These are phyloP conservation scores for Cryptococcus floricola DNA, from an alignment of 1,284 basidiomycete genomes.

Conservation along the genomic window DNA sequence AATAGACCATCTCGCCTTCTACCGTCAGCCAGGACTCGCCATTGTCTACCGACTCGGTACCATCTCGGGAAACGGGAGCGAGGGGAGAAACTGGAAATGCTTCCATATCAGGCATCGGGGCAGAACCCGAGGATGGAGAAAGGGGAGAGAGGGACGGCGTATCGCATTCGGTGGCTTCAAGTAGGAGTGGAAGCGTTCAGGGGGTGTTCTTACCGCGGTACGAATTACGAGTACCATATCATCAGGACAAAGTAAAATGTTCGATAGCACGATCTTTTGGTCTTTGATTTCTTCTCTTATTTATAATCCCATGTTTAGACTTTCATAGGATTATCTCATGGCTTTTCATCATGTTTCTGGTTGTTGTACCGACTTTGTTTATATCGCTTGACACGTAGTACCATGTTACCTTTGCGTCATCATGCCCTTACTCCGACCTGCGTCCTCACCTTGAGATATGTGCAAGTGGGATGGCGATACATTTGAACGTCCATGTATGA, in stretches of 20 bases:
- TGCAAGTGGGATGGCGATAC: too few relatives aligned
- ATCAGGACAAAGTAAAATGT: neutral
- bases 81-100: neutral
- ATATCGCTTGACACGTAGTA: too few relatives aligned
- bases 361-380: too few relatives aligned
- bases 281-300: neutral
- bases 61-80: neutral
- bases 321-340: neutral
- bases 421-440: too few relatives aligned
- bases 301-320: neutral
- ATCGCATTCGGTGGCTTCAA: neutral
- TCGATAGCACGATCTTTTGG: neutral
- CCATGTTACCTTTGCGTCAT: too few relatives aligned
- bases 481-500: too few relatives aligned
- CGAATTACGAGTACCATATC: neutral
- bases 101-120: neutral
- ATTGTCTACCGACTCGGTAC: too few relatives aligned
- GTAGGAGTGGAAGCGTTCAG: neutral
- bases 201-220: conserved; percentile 29
- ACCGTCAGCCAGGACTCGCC: too few relatives aligned
- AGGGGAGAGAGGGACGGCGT: neutral
- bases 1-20: too few relatives aligned
- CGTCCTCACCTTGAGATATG: too few relatives aligned
- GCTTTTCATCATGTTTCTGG: too few relatives aligned
- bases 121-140: too few relatives aligned